A percentile compares a stretch with the other conserved stretches of the same genome.
Conservation (phyloP, 805 yeast genomes). For the Starmerella vitae region DNA sequence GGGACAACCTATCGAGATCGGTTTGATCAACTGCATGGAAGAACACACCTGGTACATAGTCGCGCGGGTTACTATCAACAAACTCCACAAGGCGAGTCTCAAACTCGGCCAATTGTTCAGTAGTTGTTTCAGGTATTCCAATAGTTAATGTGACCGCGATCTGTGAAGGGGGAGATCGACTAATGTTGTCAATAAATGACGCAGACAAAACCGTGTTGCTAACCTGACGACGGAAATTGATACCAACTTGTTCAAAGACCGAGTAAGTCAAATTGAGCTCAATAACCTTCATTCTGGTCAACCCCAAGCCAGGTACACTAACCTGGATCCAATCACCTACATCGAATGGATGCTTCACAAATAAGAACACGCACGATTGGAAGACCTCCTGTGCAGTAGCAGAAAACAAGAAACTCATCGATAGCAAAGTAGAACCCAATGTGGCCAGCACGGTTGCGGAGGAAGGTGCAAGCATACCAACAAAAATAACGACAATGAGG, state of each 20-base stretch:
- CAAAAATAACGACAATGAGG: slow-evolving; percentile 28
- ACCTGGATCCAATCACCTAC: slow-evolving; percentile 31
- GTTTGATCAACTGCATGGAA: slow-evolving; percentile 26
- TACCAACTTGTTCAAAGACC: slow-evolving; percentile 24
- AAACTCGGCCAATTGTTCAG: slow-evolving; percentile 26
- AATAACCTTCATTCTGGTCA: slow-evolving; percentile 23
- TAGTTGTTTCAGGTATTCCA: slow-evolving; percentile 30
- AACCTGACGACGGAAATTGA: slow-evolving; percentile 27
- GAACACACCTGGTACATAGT: slow-evolving; percentile 26
- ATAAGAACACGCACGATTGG: slow-evolving; percentile 29
- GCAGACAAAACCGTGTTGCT: slow-evolving; percentile 29
- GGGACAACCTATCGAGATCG: slow-evolving; percentile 26
- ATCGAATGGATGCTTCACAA: slow-evolving; percentile 33
- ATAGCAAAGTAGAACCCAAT: slow-evolving; percentile 30
- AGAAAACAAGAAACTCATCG: slow-evolving; percentile 30
- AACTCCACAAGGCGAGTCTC: slow-evolving; percentile 24
- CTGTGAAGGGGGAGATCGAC: slow-evolving; percentile 27
- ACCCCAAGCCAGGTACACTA: slow-evolving; percentile 17
- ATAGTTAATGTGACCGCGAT: slow-evolving; percentile 20
- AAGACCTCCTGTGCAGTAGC: slow-evolving; percentile 30
- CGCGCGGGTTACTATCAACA: slow-evolving; percentile 26
- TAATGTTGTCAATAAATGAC: slow-evolving; percentile 29
- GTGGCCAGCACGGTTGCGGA: slow-evolving; percentile 32
- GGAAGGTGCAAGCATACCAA: slow-evolving; percentile 32
- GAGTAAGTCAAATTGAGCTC: slow-evolving; percentile 29